Evolutionary conservation across 768 basidiomycete species (phyloP).

Genomic region (Lepiota subincarnata): DNA sequence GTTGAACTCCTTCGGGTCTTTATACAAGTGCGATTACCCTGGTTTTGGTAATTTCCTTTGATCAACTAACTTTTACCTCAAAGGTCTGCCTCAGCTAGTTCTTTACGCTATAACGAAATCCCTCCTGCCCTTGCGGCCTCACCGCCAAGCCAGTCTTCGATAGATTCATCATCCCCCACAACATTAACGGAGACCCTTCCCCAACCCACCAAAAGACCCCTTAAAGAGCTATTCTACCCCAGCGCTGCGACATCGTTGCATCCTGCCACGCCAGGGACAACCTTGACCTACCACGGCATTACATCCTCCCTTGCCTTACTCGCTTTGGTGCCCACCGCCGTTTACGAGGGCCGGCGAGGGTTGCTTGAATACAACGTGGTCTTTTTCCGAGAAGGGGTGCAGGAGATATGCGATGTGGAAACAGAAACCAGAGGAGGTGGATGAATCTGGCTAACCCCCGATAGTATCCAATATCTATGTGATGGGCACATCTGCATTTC

Average conservation of each 20-base stretch:
- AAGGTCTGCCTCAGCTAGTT: constrained; percentile 12
- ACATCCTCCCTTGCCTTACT: constrained; percentile 68
- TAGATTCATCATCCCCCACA: constrained; percentile 16
- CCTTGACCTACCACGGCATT: constrained; percentile 81
- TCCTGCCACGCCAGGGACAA: constrained; percentile 59
- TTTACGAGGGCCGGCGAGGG: constrained; percentile 69
- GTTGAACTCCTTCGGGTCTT: constrained; percentile 77
- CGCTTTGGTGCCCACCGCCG: constrained; percentile 66
- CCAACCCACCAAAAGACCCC: constrained; percentile 17
- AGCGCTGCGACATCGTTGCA: constrained; percentile 62
- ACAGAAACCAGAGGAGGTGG: constrained; percentile 45
- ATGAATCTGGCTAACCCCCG: constrained; percentile 12
- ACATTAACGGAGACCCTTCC: constrained; percentile 17
- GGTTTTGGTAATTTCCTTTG: neutral
- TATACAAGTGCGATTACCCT: constrained; percentile 64
- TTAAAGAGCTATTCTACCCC: constrained; percentile 58
- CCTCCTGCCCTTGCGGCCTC: constrained; percentile 22
- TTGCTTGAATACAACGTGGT: constrained; percentile 86
- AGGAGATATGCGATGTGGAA: constrained; percentile 79
- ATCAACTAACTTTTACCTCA: neutral
- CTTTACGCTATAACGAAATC: constrained; percentile 6
- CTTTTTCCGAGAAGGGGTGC: constrained; percentile 77
- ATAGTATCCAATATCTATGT: too few relatives aligned
- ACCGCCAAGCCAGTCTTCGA: constrained; percentile 19
- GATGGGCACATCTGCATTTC: neutral